Evolutionary conservation across 306 rosid genomes (phyloP).

Genomic region (Prosopis cineraria): DNA sequence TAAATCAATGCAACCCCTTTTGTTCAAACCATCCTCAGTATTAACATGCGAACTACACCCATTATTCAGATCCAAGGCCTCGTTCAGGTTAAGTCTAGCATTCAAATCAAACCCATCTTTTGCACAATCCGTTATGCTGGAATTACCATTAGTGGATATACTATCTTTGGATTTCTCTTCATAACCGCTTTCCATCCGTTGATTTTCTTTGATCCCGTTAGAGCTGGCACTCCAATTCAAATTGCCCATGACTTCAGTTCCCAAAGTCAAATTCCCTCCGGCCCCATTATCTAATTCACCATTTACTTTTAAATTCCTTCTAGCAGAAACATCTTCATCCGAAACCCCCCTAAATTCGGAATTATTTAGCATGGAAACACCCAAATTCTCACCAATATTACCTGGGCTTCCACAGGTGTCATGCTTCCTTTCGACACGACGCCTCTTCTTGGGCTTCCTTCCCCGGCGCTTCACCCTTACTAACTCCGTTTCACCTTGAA

Average conservation of each 20-base stretch:
- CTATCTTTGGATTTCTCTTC: slow-evolving; percentile 44
- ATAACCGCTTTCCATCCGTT: slow-evolving; percentile 25
- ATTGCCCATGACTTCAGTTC: slow-evolving; percentile 26
- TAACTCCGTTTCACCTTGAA: slow-evolving; percentile 40
- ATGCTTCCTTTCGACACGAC: slow-evolving; percentile 38
- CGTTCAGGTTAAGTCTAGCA: slow-evolving; percentile 58
- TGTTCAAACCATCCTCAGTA: slow-evolving; percentile 35
- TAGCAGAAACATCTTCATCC: slow-evolving; percentile 27
- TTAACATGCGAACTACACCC: slow-evolving; percentile 36
- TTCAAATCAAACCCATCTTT: slow-evolving; percentile 74
- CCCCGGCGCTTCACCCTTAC: slow-evolving; percentile 43
- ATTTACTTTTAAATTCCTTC: slow-evolving; percentile 37
- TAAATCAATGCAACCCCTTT: slow-evolving; percentile 70
- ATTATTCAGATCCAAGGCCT: slow-evolving; percentile 52
- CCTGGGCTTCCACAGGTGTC: slow-evolving; percentile 46
- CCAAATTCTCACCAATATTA: slow-evolving; percentile 48
- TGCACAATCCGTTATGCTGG: slow-evolving; percentile 30
- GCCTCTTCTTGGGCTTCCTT: slow-evolving; percentile 79
- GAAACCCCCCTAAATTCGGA: slow-evolving; percentile 43
- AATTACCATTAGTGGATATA: slow-evolving; percentile 41
- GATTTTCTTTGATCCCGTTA: slow-evolving; percentile 34
- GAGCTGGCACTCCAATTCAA: slow-evolving; percentile 39
- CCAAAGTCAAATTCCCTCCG: slow-evolving; percentile 42
- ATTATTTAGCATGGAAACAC: slow-evolving; percentile 28
- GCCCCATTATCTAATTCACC: slow-evolving; percentile 37